Conservation (phyloP, 306 rosid species). For the Cicer yamashitae region DNA sequence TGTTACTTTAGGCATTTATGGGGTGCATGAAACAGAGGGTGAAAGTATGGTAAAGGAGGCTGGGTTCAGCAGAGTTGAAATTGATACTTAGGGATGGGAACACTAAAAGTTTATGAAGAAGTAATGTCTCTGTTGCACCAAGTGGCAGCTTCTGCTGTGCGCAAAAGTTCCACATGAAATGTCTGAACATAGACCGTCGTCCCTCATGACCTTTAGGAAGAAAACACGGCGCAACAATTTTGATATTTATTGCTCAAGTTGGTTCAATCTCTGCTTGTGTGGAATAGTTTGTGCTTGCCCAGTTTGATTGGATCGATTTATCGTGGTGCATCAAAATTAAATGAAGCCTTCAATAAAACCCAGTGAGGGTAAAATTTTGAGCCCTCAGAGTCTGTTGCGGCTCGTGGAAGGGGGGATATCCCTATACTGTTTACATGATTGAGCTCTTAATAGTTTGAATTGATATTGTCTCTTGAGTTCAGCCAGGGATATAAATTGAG, state of each 20-base stretch:
- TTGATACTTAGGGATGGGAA: constrained; percentile 42
- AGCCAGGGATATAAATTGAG: neutral
- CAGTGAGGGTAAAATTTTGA: neutral
- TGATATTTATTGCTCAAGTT: neutral
- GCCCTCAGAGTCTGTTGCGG: constrained; percentile 3
- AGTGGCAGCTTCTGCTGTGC: constrained; percentile 9
- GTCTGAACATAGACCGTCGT: neutral
- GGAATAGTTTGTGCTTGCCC: neutral
- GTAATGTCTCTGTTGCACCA: neutral
- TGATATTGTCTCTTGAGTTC: constrained; percentile 3
- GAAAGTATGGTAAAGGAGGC: constrained; percentile 58
- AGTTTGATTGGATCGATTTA: neutral
- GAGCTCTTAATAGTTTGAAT: constrained; percentile 3
- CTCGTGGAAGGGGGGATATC: neutral
- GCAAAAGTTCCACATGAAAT: constrained; percentile 1
- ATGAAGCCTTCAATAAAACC: constrained; percentile 17
- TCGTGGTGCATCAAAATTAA: constrained; percentile 9
- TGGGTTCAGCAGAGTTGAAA: constrained; percentile 67
- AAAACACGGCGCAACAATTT: constrained; percentile 8
- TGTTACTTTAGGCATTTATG: constrained; percentile 31
- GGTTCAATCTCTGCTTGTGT: neutral
- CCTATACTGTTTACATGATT: constrained; percentile 3
- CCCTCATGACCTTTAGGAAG: constrained; percentile 3
- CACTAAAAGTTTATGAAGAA: neutral
- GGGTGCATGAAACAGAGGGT: constrained; percentile 26